Percentiles rank a stretch among this genome's conserved stretches.
phyloP scores from a whole-genome alignment of 495 filamentous ascomycete genomes.

The Penicillium desertorum region DNA sequence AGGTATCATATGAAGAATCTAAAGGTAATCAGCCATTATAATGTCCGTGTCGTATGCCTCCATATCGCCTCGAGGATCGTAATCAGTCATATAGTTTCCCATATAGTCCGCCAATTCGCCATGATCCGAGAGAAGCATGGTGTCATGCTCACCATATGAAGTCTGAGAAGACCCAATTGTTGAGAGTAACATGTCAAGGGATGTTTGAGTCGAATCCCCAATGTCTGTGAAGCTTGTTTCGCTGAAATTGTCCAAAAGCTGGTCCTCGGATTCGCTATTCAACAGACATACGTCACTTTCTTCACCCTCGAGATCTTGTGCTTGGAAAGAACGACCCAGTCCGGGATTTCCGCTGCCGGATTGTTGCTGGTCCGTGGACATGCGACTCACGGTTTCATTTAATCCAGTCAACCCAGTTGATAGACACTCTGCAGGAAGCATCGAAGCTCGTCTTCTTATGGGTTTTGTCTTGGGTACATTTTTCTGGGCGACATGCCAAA shows the following conservation, averaged over 20 bases:
- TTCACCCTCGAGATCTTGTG: background rate
- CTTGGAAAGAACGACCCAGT: background rate
- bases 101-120: no score
- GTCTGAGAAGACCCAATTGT: background rate
- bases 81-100: background rate
- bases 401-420: background rate
- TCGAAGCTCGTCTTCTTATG: background rate
- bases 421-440: background rate
- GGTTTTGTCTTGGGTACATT: constrained; percentile 17
- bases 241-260: constrained; percentile 1
- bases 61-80: background rate
- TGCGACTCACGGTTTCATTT: background rate
- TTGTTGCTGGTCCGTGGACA: background rate
- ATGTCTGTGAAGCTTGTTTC: constrained; percentile 1
- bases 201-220: constrained; percentile 7
- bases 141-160: background rate
- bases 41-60: background rate
- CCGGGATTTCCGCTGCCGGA: background rate
- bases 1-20: background rate
- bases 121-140: background rate
- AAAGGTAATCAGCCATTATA: constrained; percentile 1
- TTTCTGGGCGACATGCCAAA: constrained; percentile 36
- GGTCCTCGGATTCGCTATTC: constrained; percentile 6
- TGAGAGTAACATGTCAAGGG: background rate
- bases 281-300: background rate